A percentile compares a stretch with the other conserved stretches of the same genome.
Evolutionary conservation across 805 yeast genomes (phyloP).

Genomic region (Cyberlindnera mississippiensis): DNA sequence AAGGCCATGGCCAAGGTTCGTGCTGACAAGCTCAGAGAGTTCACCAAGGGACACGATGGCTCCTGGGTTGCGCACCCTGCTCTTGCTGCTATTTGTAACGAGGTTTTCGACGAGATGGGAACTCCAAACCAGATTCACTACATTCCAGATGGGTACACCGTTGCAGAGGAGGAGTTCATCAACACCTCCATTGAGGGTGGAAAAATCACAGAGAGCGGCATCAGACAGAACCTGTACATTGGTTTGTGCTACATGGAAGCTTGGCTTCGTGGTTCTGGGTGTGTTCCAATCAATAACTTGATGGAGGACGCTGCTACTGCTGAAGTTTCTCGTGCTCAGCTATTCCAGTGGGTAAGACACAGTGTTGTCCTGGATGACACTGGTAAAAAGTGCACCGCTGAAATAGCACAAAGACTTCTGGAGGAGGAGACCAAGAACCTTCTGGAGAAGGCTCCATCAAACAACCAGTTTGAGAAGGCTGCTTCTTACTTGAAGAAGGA

Average conservation of each 20-base stretch:
- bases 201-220: constrained; percentile 65
- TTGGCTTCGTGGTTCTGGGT: constrained; percentile 80
- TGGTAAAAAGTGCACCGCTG: constrained; percentile 56
- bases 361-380: constrained; percentile 54
- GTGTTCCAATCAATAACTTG: constrained; percentile 79
- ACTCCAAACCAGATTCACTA: constrained; percentile 72
- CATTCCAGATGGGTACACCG: constrained; percentile 49
- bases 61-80: constrained; percentile 92
- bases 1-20: constrained; percentile 69
- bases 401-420: constrained; percentile 50
- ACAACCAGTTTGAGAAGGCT: constrained; percentile 65
- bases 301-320: constrained; percentile 94
- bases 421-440: constrained; percentile 59
- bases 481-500: constrained; percentile 69
- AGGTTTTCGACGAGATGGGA: constrained; percentile 74
- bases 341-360: constrained; percentile 82
- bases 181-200: constrained; percentile 63
- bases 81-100: constrained; percentile 65
- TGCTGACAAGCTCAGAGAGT: constrained; percentile 74
- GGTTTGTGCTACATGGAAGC: constrained; percentile 82
- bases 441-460: constrained; percentile 38
- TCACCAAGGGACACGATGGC: constrained; percentile 78
- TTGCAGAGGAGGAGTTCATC: constrained; percentile 52
- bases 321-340: constrained; percentile 78
- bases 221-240: constrained; percentile 66